Percentiles rank a stretch among this genome's conserved stretches.
phyloP scores from a whole-genome alignment of 176 grass and related monocot genomes.

The Oryza officinalis region DNA sequence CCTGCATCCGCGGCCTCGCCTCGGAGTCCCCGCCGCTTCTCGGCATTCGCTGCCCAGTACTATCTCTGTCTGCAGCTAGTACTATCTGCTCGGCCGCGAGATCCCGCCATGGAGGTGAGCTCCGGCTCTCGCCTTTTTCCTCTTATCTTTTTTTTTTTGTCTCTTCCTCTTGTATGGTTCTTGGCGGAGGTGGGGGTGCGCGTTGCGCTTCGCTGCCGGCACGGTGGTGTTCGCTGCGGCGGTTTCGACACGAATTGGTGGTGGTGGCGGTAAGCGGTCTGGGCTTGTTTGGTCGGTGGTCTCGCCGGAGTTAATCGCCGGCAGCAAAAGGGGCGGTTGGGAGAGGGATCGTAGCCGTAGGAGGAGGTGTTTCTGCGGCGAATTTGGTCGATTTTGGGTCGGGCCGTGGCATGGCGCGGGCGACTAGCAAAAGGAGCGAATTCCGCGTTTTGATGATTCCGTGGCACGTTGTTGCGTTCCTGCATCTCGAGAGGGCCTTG shows the following conservation, averaged over 20 bases:
- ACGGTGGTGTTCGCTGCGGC: background rate
- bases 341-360: background rate
- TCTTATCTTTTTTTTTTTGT: background rate
- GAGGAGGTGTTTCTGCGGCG: background rate
- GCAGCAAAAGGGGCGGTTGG: background rate
- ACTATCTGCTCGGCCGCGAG: background rate
- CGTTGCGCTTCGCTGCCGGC: background rate
- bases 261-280: background rate
- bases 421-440: background rate
- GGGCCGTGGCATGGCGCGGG: background rate
- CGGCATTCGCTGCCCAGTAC: background rate
- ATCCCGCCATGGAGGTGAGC: constrained; percentile 59
- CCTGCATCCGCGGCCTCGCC: background rate
- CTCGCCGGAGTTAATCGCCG: background rate
- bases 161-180: too few relatives aligned
- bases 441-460: background rate
- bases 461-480: background rate
- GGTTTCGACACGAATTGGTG: background rate
- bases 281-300: background rate
- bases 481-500: background rate
- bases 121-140: background rate
- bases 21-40: constrained; percentile 1
- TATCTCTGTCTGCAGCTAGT: too few relatives aligned
- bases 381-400: background rate
- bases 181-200: background rate